phyloP scores from a whole-genome alignment of 495 filamentous ascomycete species.

The Neurospora sp. region DNA sequence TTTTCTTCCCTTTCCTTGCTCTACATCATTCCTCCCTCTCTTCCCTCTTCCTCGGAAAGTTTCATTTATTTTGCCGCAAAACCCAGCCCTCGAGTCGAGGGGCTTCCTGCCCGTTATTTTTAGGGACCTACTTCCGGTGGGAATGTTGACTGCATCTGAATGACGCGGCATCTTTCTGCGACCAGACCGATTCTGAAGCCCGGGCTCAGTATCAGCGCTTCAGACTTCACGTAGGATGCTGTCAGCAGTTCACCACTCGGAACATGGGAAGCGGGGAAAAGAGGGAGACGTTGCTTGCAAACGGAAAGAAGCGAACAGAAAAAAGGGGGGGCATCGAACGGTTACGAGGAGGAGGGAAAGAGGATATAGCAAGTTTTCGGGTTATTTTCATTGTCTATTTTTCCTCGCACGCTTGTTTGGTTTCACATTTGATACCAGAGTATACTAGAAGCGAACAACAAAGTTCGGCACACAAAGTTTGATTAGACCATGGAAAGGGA shows the following conservation, averaged over 20 bases:
- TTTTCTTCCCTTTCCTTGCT: background rate
- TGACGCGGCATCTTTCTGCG: background rate
- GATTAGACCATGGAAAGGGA: background rate
- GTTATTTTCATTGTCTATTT: background rate
- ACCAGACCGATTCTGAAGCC: background rate
- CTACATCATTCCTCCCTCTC: background rate
- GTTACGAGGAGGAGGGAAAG: no score
- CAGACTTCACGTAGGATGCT: background rate
- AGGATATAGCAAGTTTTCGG: background rate
- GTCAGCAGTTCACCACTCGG: background rate
- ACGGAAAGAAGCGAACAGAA: background rate
- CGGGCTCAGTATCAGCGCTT: background rate
- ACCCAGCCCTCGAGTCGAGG: background rate
- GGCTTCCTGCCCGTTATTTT: background rate
- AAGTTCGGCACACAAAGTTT: background rate
- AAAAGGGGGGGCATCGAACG: no score
- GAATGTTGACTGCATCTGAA: background rate
- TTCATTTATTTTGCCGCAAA: background rate
- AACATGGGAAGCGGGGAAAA: background rate
- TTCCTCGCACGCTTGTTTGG: background rate
- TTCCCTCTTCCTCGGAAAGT: background rate
- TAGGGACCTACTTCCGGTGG: background rate
- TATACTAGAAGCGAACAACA: background rate
- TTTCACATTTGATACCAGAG: background rate
- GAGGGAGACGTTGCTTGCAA: background rate